A percentile compares a stretch with the other conserved stretches of the same genome.
These are phyloP conservation scores for Eucalyptus fibrosa DNA, from an alignment of 345 rosid species.

Conservation along the genomic window DNA sequence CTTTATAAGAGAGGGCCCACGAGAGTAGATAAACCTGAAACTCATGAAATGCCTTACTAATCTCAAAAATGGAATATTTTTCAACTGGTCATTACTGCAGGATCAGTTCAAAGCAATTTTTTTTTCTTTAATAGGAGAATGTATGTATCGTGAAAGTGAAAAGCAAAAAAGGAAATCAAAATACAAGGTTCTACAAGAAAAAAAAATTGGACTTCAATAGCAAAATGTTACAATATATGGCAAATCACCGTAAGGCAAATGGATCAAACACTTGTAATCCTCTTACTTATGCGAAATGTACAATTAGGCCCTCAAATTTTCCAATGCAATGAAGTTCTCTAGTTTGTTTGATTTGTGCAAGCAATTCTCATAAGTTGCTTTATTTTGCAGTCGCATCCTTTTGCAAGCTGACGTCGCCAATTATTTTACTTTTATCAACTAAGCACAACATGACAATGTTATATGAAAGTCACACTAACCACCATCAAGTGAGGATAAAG, in stretches of 20 bases:
- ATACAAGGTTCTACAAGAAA: neutral
- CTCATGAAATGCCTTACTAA: neutral
- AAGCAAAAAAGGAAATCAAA: neutral
- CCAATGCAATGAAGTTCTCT: neutral
- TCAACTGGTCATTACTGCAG: neutral
- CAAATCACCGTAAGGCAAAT: neutral
- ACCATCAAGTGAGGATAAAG: neutral
- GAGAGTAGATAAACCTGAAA: neutral
- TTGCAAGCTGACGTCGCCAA: neutral
- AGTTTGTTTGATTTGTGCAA: neutral
- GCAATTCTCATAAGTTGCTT: neutral
- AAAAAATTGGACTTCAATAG: neutral
- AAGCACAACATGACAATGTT: neutral
- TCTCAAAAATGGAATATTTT: neutral
- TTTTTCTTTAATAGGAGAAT: neutral
- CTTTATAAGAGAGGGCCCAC: neutral
- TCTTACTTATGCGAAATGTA: neutral
- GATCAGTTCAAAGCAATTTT: neutral
- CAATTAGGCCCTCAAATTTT: neutral
- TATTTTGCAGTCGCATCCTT: neutral
- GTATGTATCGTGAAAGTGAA: neutral
- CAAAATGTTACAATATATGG: neutral
- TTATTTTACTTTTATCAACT: neutral
- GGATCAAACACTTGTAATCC: neutral
- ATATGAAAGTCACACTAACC: neutral